Evolutionary conservation across 306 rosid species (phyloP).

Genomic region (Vigna hirtella): DNA sequence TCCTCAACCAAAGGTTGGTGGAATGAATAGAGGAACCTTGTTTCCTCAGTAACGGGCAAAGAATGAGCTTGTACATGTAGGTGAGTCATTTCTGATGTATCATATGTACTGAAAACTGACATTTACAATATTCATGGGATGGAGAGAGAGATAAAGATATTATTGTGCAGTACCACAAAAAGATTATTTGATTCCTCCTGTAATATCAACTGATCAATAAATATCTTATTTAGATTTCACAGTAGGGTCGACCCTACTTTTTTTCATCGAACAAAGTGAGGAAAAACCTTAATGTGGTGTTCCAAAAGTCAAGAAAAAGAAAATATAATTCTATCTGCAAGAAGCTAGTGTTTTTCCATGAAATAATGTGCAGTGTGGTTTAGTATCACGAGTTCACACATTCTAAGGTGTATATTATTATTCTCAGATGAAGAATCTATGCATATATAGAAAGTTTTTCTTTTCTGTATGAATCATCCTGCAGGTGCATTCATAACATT

Average conservation of each 20-base stretch:
- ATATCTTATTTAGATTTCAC: conserved; percentile 9
- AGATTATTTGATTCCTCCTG: conserved; percentile 26
- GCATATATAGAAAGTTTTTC: not conserved
- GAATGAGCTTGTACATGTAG: conserved; percentile 21
- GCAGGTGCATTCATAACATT: not conserved
- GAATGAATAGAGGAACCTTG: conserved; percentile 22
- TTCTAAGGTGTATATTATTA: conserved; percentile 24
- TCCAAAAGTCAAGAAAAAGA: not conserved
- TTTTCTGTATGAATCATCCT: not conserved
- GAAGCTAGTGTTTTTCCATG: conserved; percentile 38
- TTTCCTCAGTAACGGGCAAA: not conserved
- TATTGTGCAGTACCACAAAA: conserved; percentile 9
- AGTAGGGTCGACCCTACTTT: not conserved
- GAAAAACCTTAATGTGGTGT: conserved; percentile 28
- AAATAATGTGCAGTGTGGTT: conserved; percentile 42
- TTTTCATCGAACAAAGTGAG: conserved; percentile 30
- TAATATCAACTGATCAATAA: not conserved
- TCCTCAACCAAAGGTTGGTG: conserved; percentile 3
- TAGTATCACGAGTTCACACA: conserved; percentile 20
- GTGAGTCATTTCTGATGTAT: not conserved
- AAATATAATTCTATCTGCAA: conserved; percentile 13
- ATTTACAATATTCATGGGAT: conserved; percentile 7
- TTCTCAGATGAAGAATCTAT: not conserved
- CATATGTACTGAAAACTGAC: conserved; percentile 38
- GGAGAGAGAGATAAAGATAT: conserved; percentile 18